A percentile compares a stretch with the other conserved stretches of the same genome.
These are phyloP conservation scores for Clonostachys solani DNA, from an alignment of 2,329 filamentous ascomycete species.

Conservation along the genomic window DNA sequence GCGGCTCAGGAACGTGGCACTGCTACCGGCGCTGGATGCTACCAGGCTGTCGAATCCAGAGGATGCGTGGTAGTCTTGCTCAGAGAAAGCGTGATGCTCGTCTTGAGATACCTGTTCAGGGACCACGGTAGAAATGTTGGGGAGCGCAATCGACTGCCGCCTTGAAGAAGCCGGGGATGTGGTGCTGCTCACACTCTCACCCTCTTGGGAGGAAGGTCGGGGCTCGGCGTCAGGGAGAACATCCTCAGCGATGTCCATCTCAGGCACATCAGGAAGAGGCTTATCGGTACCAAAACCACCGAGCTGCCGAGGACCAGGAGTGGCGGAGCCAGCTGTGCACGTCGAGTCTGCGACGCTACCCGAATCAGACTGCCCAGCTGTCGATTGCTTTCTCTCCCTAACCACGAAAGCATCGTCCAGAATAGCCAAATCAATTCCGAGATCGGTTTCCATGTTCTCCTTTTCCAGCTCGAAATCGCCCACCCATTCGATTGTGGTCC, in stretches of 20 bases:
- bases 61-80: constrained; percentile 42
- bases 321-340: constrained; percentile 27
- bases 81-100: constrained; percentile 27
- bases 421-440: constrained; percentile 52
- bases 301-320: constrained; percentile 28
- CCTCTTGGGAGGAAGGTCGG: constrained; percentile 35
- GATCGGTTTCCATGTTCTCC: constrained; percentile 40
- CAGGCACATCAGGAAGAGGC: constrained; percentile 63
- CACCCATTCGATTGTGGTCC: constrained; percentile 79
- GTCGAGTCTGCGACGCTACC: constrained; percentile 31
- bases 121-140: constrained; percentile 48
- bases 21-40: constrained; percentile 72
- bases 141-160: constrained; percentile 48
- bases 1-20: constrained; percentile 72
- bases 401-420: constrained; percentile 37
- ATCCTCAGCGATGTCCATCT: constrained; percentile 37
- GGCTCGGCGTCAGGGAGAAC: constrained; percentile 25
- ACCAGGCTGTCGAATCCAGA: constrained; percentile 67
- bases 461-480: constrained; percentile 89
- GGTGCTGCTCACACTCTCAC: constrained; percentile 35
- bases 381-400: constrained; percentile 20
- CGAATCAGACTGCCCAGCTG: constrained; percentile 26
- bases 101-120: constrained; percentile 43
- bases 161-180: constrained; percentile 42
- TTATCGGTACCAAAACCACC: constrained; percentile 41